Percentiles rank a stretch among this genome's conserved stretches.
phyloP scores from a whole-genome alignment of 83 land plant genomes.

The Larix sibirica region DNA sequence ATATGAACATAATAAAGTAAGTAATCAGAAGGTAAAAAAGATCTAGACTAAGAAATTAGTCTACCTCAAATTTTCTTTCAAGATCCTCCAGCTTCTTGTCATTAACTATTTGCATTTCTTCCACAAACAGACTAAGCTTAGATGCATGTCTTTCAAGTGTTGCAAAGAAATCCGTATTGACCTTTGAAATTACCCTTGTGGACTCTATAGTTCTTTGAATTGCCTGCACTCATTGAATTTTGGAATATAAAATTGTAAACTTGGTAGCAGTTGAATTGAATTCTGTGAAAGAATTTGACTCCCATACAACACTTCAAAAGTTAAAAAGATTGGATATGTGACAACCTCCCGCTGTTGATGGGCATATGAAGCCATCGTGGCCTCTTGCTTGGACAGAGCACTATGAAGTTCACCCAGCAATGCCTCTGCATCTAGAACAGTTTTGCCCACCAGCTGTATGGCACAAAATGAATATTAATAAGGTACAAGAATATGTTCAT shows the following conservation, averaged over 20 bases:
- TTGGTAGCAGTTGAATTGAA: conserved; percentile 1
- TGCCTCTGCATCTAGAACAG: conserved; percentile 62
- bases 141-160: conserved; percentile 61
- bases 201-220: conserved; percentile 57
- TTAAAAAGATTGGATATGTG: not conserved
- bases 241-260: not conserved
- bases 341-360: conserved; percentile 69
- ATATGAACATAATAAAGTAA: not conserved
- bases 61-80: conserved; percentile 71
- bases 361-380: conserved; percentile 50
- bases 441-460: conserved; percentile 57
- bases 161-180: conserved; percentile 47
- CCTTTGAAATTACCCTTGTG: conserved; percentile 54
- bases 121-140: conserved; percentile 39
- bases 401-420: conserved; percentile 62
- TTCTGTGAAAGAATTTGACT: not conserved
- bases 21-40: not conserved
- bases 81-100: conserved; percentile 57
- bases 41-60: not conserved
- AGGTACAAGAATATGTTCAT: not conserved
- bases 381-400: conserved; percentile 56
- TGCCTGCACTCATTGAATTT: conserved; percentile 33
- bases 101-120: conserved; percentile 52
- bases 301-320: not conserved
- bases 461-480: conserved; percentile 8